phyloP scores from a whole-genome alignment of 441 rosid species.

The Cnidoscolus chayamansa region DNA sequence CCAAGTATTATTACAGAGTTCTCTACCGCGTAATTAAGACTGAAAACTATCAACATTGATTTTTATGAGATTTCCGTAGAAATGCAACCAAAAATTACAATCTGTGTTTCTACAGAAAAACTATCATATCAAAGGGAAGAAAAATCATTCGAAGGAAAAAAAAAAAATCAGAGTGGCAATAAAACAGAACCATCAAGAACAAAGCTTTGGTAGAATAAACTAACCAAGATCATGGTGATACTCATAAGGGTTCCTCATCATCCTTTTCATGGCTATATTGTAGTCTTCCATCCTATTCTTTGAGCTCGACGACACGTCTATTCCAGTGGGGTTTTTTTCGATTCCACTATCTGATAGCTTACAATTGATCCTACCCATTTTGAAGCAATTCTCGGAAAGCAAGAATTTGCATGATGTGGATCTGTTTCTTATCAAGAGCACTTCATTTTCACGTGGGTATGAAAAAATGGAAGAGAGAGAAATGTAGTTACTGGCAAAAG shows the following conservation, averaged over 20 bases:
- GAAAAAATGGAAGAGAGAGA: slow-evolving; percentile 29
- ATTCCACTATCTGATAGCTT: slow-evolving; percentile 39
- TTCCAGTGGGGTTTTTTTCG: slow-evolving; percentile 30
- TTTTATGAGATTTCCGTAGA: background rate
- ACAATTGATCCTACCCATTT: slow-evolving; percentile 35
- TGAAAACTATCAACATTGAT: background rate
- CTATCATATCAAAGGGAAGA: background rate
- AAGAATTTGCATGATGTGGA: slow-evolving; percentile 18
- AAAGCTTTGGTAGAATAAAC: background rate
- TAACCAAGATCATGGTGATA: slow-evolving; percentile 89
- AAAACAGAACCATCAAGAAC: slow-evolving; percentile 7
- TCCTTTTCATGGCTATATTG: slow-evolving; percentile 74
- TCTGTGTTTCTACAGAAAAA: background rate
- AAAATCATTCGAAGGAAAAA: background rate
- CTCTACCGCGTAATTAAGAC: background rate
- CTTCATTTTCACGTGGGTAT: slow-evolving; percentile 23
- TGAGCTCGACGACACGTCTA: slow-evolving; percentile 35
- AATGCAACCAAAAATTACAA: slow-evolving; percentile 7
- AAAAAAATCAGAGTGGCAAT: background rate
- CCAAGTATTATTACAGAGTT: no score
- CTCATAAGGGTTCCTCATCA: slow-evolving; percentile 90
- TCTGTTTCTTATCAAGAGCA: slow-evolving; percentile 21
- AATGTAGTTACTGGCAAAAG: slow-evolving; percentile 22
- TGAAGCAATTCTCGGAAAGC: slow-evolving; percentile 24
- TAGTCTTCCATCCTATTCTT: slow-evolving; percentile 62